phyloP scores from a whole-genome alignment of 768 basidiomycete species.

The Amanita pseudoporphyria region DNA sequence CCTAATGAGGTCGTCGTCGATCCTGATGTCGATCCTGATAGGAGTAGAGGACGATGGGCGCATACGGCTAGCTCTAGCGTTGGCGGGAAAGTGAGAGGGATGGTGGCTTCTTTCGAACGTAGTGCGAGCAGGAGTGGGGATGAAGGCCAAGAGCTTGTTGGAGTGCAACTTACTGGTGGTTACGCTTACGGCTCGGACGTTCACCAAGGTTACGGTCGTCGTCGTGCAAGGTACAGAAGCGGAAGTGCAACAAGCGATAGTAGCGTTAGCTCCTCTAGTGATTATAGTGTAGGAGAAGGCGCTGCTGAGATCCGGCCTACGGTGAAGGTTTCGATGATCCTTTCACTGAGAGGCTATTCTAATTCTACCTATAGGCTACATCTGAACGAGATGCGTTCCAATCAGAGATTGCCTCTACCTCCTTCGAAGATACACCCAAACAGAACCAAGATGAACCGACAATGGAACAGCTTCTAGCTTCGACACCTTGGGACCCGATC shows the following conservation, averaged over 20 bases:
- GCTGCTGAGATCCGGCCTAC: neutral
- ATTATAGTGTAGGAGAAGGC: neutral
- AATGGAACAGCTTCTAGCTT: neutral
- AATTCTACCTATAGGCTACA: neutral
- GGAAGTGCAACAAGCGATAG: neutral
- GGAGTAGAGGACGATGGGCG: neutral
- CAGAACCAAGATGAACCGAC: neutral
- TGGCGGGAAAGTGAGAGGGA: constrained; percentile 10
- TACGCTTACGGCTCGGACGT: neutral
- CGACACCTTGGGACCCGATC: neutral
- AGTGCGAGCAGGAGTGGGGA: constrained; percentile 2
- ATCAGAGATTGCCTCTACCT: neutral
- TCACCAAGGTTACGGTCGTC: neutral
- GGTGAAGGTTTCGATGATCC: neutral
- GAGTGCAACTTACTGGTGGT: neutral
- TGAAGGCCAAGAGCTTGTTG: neutral
- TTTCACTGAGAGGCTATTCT: neutral
- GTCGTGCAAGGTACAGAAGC: neutral
- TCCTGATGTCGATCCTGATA: neutral
- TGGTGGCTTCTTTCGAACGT: constrained; percentile 12
- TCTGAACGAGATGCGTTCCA: neutral
- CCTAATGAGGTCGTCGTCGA: neutral
- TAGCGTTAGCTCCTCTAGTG: neutral
- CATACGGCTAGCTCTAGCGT: neutral
- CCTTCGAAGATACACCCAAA: neutral